Evolutionary conservation across 441 rosid genomes (phyloP).

Genomic region (Euphorbia schlechtendalii): DNA sequence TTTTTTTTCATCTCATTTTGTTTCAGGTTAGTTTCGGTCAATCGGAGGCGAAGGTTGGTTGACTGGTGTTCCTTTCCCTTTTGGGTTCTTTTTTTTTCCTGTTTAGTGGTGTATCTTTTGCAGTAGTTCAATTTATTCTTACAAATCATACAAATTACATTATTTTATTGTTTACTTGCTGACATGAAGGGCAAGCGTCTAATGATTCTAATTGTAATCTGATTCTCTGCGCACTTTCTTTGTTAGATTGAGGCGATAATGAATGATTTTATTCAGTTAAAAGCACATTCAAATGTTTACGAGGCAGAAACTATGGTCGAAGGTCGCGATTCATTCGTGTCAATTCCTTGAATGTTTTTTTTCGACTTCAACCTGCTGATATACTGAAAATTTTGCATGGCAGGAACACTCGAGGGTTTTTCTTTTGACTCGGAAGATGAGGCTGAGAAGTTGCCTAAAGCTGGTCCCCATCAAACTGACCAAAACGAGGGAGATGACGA

Average conservation of each 20-base stretch:
- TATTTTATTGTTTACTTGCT: background rate
- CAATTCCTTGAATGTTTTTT: background rate
- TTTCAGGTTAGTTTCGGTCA: slow-evolving; percentile 85
- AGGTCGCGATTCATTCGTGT: slow-evolving; percentile 41
- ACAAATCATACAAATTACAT: background rate
- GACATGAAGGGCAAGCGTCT: background rate
- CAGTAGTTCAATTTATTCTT: too few species aligned
- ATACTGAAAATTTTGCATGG: slow-evolving; percentile 17
- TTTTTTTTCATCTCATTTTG: slow-evolving; percentile 16
- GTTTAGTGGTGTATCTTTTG: background rate
- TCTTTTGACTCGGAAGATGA: slow-evolving; percentile 86
- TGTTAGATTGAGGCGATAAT: slow-evolving; percentile 83
- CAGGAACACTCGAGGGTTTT: slow-evolving; percentile 88
- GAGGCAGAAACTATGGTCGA: slow-evolving; percentile 97
- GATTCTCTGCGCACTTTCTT: background rate
- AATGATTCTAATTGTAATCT: background rate
- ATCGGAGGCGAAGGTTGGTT: slow-evolving; percentile 91
- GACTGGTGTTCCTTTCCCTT: background rate
- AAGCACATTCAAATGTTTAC: slow-evolving; percentile 69
- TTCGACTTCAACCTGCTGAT: background rate
- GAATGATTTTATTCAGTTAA: slow-evolving; percentile 85
- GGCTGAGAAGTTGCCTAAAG: slow-evolving; percentile 48
- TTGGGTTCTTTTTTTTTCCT: background rate
- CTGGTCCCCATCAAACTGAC: slow-evolving; percentile 37
- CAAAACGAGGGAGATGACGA: slow-evolving; percentile 50